These are phyloP conservation scores for Pseudonectria buxi DNA, from an alignment of 2,329 filamentous ascomycete species.

Conservation along the genomic window DNA sequence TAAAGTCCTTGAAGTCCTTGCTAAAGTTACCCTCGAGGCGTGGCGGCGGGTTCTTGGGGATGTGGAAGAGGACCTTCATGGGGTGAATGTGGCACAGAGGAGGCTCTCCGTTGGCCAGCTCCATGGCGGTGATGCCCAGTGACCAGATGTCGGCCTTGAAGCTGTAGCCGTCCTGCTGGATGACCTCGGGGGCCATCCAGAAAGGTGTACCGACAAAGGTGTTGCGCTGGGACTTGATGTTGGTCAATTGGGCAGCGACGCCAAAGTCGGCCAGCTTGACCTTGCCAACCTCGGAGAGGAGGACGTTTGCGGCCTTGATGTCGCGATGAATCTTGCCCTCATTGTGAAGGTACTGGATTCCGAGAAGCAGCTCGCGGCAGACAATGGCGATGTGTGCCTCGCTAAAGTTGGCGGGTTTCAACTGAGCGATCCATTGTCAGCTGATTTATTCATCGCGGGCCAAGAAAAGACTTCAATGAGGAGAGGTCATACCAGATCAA, in stretches of 20 bases:
- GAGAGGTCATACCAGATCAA: slow-evolving; percentile 67
- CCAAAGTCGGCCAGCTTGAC: slow-evolving; percentile 97
- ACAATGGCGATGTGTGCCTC: slow-evolving; percentile 92
- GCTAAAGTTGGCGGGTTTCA: slow-evolving; percentile 83
- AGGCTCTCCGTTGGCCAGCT: slow-evolving; percentile 83
- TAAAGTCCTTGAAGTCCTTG: slow-evolving; percentile 89
- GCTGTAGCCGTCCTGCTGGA: slow-evolving; percentile 75
- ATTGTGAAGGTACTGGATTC: slow-evolving; percentile 85
- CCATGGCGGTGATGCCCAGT: slow-evolving; percentile 83
- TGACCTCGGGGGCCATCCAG: slow-evolving; percentile 95
- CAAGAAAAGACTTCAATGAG: slow-evolving; percentile 10
- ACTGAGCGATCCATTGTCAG: slow-evolving; percentile 43
- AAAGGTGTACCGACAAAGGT: slow-evolving; percentile 97
- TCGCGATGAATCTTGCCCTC: slow-evolving; percentile 96
- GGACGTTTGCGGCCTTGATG: slow-evolving; percentile 91
- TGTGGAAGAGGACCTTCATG: slow-evolving; percentile 90
- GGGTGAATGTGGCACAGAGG: slow-evolving; percentile 79
- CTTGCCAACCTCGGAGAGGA: slow-evolving; percentile 84
- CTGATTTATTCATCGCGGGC: slow-evolving; percentile 1
- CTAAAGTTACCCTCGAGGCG: slow-evolving; percentile 80
- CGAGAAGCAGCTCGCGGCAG: slow-evolving; percentile 82
- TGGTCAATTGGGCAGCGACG: slow-evolving; percentile 90
- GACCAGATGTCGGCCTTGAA: slow-evolving; percentile 95
- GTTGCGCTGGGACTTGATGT: slow-evolving; percentile 95
- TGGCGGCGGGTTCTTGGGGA: slow-evolving; percentile 81